Conservation (phyloP, 1,284 basidiomycete genomes). For the Mycena citricolor region DNA sequence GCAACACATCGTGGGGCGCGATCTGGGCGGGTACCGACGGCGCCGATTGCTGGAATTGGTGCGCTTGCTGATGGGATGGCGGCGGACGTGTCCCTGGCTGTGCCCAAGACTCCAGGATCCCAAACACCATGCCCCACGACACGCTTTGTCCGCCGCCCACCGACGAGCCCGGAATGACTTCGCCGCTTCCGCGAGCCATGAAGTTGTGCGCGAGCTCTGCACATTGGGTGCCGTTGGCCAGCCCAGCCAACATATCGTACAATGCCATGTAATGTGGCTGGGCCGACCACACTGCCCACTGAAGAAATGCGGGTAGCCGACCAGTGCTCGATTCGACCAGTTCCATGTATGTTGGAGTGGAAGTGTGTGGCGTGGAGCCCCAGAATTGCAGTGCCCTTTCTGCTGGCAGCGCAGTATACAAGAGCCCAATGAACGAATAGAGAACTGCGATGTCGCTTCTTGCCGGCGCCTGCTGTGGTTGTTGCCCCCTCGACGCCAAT, state of each 20-base stretch:
- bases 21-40: conserved; percentile 55
- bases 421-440: conserved; percentile 78
- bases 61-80: conserved; percentile 32
- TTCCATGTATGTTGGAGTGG: conserved; percentile 52
- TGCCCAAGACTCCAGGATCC: conserved; percentile 46
- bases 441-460: conserved; percentile 85
- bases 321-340: conserved; percentile 57
- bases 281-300: conserved; percentile 85
- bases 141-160: conserved; percentile 40
- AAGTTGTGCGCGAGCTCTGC: conserved; percentile 87
- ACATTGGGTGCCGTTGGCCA: conserved; percentile 81
- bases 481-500: conserved; percentile 54
- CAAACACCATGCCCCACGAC: conserved; percentile 48
- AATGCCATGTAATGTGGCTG: conserved; percentile 75
- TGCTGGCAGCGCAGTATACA: conserved; percentile 73
- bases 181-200: conserved; percentile 65
- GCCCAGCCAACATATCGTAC: conserved; percentile 87
- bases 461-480: conserved; percentile 42
- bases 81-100: conserved; percentile 30
- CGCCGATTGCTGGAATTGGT: conserved; percentile 37
- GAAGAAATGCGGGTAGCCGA: conserved; percentile 77
- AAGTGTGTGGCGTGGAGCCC: conserved; percentile 59
- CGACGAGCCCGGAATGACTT: conserved; percentile 57
- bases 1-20: conserved; percentile 72
- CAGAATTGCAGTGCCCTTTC: conserved; percentile 85